Conservation (phyloP, 225 moss, liverwort and hornwort genomes). For the Bryum argenteum region DNA sequence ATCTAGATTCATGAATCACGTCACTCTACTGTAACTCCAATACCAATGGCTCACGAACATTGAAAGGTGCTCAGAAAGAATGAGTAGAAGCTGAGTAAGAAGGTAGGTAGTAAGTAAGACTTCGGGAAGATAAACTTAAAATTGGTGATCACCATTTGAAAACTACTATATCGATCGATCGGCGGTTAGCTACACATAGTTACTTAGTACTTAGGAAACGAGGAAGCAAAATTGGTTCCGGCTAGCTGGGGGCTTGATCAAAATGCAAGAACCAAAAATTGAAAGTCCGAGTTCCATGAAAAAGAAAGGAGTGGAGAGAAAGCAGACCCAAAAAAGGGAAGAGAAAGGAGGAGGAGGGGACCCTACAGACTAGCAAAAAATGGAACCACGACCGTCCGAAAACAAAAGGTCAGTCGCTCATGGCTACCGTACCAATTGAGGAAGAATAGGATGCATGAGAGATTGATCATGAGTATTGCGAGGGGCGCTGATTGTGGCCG, state of each 20-base stretch:
- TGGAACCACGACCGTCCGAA: too few species aligned
- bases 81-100: too few species aligned
- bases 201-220: not conserved
- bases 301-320: too few species aligned
- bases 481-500: slow-evolving; percentile 41
- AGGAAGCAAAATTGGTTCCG: not conserved
- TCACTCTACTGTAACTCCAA: too few species aligned
- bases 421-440: too few species aligned
- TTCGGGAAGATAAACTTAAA: too few species aligned
- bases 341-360: too few species aligned
- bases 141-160: not conserved
- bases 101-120: too few species aligned
- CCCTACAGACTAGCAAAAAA: not conserved
- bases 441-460: not conserved
- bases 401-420: too few species aligned
- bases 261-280: slow-evolving; percentile 11
- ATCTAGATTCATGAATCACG: too few species aligned
- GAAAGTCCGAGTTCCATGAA: not conserved
- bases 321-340: not conserved
- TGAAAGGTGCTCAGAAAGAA: too few species aligned
- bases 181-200: not conserved
- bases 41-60: too few species aligned
- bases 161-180: not conserved
- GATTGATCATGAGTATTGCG: slow-evolving; percentile 35
- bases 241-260: not conserved